phyloP scores from a whole-genome alignment of 495 filamentous ascomycete species.

The Clohesyomyces aquaticus region DNA sequence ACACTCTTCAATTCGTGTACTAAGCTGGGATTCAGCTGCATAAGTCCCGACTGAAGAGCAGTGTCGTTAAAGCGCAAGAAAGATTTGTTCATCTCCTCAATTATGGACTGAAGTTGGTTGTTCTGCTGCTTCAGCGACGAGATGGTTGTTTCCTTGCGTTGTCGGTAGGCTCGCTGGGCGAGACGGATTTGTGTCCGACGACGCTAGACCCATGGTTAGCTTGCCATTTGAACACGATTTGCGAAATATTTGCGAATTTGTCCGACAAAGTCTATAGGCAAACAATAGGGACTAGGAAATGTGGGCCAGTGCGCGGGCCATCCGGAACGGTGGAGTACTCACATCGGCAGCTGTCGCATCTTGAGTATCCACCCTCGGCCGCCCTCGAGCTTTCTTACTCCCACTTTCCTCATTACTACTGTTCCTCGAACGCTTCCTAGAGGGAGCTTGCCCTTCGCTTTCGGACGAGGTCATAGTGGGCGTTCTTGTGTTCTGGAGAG shows the following conservation, averaged over 20 bases:
- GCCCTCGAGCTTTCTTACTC: constrained; percentile 54
- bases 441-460: constrained; percentile 30
- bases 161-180: constrained; percentile 81
- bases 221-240: not conserved
- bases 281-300: too few relatives aligned
- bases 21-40: constrained; percentile 47
- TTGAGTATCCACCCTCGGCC: constrained; percentile 70
- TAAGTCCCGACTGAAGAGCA: constrained; percentile 55
- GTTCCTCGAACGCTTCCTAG: constrained; percentile 37
- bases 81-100: constrained; percentile 73
- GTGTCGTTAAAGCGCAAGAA: constrained; percentile 72
- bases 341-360: constrained; percentile 61
- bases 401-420: constrained; percentile 29
- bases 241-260: not conserved
- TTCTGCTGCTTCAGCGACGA: constrained; percentile 71
- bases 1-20: constrained; percentile 51
- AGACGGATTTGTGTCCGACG: constrained; percentile 86
- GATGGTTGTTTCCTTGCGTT: constrained; percentile 81
- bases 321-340: constrained; percentile 29
- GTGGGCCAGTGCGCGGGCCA: not conserved
- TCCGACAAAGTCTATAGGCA: too few relatives aligned
- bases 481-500: not conserved
- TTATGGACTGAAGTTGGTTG: constrained; percentile 63
- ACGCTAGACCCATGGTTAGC: constrained; percentile 56
- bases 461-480: constrained; percentile 34